phyloP scores from a whole-genome alignment of 2,329 filamentous ascomycete species.

The Penicillium polonicum region DNA sequence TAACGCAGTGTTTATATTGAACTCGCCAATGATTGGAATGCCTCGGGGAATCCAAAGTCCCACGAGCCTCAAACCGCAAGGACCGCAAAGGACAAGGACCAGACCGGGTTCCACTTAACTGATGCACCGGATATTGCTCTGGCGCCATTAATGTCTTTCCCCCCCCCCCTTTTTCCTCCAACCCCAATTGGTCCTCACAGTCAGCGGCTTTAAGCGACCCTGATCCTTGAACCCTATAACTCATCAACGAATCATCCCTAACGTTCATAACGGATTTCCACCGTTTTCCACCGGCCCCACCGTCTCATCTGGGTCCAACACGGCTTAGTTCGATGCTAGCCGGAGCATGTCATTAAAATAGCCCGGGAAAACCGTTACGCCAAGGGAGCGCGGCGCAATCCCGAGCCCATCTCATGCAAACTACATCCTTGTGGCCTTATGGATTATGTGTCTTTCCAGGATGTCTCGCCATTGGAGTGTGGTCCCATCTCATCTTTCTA shows the following conservation, averaged over 20 bases:
- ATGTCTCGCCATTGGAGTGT: background rate
- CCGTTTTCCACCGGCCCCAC: constrained; percentile 7
- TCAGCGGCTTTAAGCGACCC: constrained; percentile 18
- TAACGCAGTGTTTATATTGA: constrained; percentile 10
- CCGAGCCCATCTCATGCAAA: constrained; percentile 23
- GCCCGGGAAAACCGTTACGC: constrained; percentile 35
- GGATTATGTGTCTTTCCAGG: constrained; percentile 5
- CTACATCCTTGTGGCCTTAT: constrained; percentile 24
- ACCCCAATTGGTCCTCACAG: constrained; percentile 9
- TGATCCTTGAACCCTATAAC: constrained; percentile 25
- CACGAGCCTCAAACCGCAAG: constrained; percentile 1
- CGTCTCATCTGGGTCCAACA: constrained; percentile 19
- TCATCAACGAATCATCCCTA: constrained; percentile 16
- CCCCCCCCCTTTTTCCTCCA: background rate
- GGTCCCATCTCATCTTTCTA: constrained; percentile 1
- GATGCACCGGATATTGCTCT: constrained; percentile 28
- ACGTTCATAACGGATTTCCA: background rate
- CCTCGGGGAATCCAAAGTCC: background rate
- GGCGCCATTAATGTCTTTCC: constrained; percentile 8
- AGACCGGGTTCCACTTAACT: constrained; percentile 25
- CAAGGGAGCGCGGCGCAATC: constrained; percentile 24
- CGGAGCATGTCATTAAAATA: constrained; percentile 22
- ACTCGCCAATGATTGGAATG: constrained; percentile 4
- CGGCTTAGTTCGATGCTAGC: constrained; percentile 24
- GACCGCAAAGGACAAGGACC: background rate